These are phyloP conservation scores for Populus nigra DNA, from an alignment of 345 rosid species.

Conservation along the genomic window DNA sequence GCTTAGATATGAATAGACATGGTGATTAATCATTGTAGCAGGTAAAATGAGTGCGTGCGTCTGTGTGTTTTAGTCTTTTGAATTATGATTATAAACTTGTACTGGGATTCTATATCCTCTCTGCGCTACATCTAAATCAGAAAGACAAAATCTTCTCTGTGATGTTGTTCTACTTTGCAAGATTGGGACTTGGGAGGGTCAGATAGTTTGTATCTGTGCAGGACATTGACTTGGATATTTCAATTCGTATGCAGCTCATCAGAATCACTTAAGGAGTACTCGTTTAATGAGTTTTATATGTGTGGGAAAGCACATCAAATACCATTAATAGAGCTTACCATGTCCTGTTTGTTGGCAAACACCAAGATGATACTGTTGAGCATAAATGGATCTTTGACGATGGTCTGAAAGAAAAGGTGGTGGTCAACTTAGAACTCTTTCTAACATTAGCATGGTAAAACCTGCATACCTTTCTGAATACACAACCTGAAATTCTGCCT, in stretches of 20 bases:
- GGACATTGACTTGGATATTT: neutral
- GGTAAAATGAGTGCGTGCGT: neutral
- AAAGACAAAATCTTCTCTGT: neutral
- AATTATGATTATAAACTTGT: neutral
- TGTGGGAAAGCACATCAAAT: neutral
- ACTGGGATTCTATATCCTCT: neutral
- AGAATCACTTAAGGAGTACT: neutral
- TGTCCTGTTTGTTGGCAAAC: conserved; percentile 98
- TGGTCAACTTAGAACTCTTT: conserved; percentile 23
- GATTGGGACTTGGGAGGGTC: neutral
- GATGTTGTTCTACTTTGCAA: neutral
- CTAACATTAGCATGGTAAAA: conserved; percentile 19
- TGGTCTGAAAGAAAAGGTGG: conserved; percentile 53
- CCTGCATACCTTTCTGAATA: conserved; percentile 14
- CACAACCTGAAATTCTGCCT: conserved; percentile 89
- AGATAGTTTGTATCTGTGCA: neutral
- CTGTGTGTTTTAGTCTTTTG: too few species aligned
- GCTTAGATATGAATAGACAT: neutral
- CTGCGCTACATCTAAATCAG: neutral
- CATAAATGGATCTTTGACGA: conserved; percentile 96
- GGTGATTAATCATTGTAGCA: neutral
- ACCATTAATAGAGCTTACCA: conserved; percentile 47
- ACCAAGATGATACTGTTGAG: conserved; percentile 89
- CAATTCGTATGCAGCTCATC: neutral
- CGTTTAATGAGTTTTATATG: neutral